Base-by-base conservation (phyloP, 768 basidiomycete species). In the Boletus subparvulus region DNA sequence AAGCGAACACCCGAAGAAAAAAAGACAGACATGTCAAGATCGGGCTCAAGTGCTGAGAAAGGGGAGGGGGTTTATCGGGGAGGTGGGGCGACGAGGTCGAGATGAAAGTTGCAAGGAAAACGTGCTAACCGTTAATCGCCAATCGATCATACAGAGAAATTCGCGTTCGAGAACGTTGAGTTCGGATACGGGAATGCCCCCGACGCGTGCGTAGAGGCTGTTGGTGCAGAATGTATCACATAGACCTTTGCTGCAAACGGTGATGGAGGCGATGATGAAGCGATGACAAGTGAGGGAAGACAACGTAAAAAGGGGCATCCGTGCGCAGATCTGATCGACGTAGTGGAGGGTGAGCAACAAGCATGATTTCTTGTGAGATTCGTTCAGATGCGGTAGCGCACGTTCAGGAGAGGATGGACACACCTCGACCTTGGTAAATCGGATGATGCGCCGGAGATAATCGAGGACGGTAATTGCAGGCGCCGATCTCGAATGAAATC, bases 181-280 rank as follows among this genome's bases (percentile, higher is more conserved):
- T 75, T 99, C 96, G 57, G 82, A 79, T 47, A 94, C 80, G 60
- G 90, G 86, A 69, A 98, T 93, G 54, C 97, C 97, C 65, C 97
- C 97, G 33, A 99, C 95, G 74, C 88, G 90, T 62, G 97, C 93
- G 75, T 98, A 98, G 68, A 95, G 85, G 54, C 82, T 84, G 72
- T 98, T 98, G 47, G 92, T 93, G 76, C 92, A 96, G 73, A 98
- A 98, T 19, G 86, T 84, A 75, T 99, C 97, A 73, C 92, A 95
- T 44, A 98, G 85, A 0, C 94, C 93, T 74, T 99, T 98, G 77
- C 87, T 90, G 59, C 92, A 89, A 56, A 94, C 92, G 32, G 91
- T 85, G 72, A 98, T 88, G 64, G 93, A 86, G 44, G 96, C 83
- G 75, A 98, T 98, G 69, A 98, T 81, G 76, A 99, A 98, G 57